Evolutionary conservation across 2,329 filamentous ascomycete species (phyloP).

Genomic region (Aspergillus fischeri): DNA sequence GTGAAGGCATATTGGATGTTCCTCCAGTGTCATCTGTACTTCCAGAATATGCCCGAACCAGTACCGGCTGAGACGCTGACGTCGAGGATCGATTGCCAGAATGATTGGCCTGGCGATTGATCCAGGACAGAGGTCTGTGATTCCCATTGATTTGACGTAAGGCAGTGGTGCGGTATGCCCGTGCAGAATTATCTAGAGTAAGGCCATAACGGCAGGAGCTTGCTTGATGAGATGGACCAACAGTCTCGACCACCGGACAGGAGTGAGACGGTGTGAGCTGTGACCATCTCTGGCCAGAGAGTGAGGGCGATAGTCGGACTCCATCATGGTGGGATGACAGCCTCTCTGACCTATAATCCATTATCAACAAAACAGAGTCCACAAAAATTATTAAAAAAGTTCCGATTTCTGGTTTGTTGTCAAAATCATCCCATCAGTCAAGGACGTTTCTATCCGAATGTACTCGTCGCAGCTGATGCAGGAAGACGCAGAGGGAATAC

Average conservation of each 20-base stretch:
- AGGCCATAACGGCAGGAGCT: constrained; percentile 22
- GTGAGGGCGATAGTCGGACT: constrained; percentile 26
- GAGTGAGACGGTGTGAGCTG: constrained; percentile 24
- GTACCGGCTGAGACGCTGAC: constrained; percentile 39
- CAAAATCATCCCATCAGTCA: background rate
- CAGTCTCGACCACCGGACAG: constrained; percentile 16
- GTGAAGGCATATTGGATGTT: constrained; percentile 29
- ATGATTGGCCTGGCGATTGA: constrained; percentile 20
- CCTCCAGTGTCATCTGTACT: constrained; percentile 28
- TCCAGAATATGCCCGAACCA: constrained; percentile 41
- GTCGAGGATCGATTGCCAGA: constrained; percentile 23
- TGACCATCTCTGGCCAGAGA: constrained; percentile 29
- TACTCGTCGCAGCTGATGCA: constrained; percentile 2
- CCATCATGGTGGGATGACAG: constrained; percentile 23
- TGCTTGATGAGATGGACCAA: constrained; percentile 20
- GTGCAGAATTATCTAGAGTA: constrained; percentile 28
- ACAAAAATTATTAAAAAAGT: background rate
- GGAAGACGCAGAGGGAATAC: constrained; percentile 9
- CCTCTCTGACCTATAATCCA: constrained; percentile 33
- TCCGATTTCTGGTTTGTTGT: background rate
- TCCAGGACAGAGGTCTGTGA: constrained; percentile 22
- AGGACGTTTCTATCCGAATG: constrained; percentile 8
- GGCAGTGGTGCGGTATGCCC: constrained; percentile 27
- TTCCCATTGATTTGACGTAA: constrained; percentile 31
- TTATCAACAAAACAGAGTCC: constrained; percentile 11